These are phyloP conservation scores for Aspergillus clavatus DNA, from an alignment of 2,329 filamentous ascomycete species.

Conservation along the genomic window DNA sequence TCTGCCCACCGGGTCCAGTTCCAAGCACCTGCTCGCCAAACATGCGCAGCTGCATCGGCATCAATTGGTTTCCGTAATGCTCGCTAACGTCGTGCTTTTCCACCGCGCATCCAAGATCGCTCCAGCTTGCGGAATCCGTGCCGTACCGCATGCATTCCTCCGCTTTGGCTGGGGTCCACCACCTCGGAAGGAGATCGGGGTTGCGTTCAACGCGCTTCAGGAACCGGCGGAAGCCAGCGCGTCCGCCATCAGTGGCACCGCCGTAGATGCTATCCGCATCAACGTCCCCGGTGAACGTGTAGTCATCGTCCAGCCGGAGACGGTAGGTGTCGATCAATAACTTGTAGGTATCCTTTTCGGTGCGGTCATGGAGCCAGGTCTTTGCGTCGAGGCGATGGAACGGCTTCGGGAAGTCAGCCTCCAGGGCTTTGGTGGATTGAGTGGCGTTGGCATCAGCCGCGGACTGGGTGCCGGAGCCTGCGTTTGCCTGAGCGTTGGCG, in stretches of 20 bases:
- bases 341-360: conserved; percentile 43
- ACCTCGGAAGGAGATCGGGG: conserved; percentile 1
- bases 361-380: conserved; percentile 44
- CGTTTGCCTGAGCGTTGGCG: conserved; percentile 15
- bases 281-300: background rate
- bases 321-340: conserved; percentile 49
- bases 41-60: conserved; percentile 6
- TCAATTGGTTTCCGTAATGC: conserved; percentile 1
- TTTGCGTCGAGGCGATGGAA: conserved; percentile 40
- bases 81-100: background rate
- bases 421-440: conserved; percentile 16
- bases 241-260: background rate
- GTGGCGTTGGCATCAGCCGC: background rate
- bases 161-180: conserved; percentile 4
- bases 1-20: background rate
- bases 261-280: background rate
- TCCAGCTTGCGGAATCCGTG: background rate
- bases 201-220: conserved; percentile 1
- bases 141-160: conserved; percentile 1
- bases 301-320: conserved; percentile 27
- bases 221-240: background rate
- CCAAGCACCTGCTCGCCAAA: conserved; percentile 11
- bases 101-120: background rate
- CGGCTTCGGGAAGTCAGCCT: conserved; percentile 28
- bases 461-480: background rate